phyloP scores from a whole-genome alignment of 2,329 filamentous ascomycete species.

The Ceratocystiopsis brevicomis region DNA sequence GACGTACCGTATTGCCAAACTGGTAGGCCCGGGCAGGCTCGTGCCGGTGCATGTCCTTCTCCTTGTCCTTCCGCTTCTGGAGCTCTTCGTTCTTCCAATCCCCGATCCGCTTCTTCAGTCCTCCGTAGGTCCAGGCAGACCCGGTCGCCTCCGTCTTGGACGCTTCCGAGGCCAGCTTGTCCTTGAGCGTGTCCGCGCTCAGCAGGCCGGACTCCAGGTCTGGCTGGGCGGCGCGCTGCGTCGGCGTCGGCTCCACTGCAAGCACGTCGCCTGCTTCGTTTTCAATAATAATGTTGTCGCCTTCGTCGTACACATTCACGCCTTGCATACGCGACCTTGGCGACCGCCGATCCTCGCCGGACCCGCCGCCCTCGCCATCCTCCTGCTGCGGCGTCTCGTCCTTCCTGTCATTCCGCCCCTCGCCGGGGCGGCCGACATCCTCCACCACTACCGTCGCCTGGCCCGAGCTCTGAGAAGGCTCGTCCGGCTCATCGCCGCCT shows the following conservation, averaged over 20 bases:
- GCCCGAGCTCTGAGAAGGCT: slow-evolving; percentile 3
- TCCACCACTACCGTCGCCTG: background rate
- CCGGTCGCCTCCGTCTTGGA: slow-evolving; percentile 15
- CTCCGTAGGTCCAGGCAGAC: slow-evolving; percentile 24
- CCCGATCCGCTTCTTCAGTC: slow-evolving; percentile 29
- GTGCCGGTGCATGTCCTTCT: slow-evolving; percentile 34
- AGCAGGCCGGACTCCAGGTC: background rate
- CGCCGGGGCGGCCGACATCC: background rate
- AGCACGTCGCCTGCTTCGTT: slow-evolving; percentile 76
- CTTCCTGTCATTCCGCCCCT: background rate
- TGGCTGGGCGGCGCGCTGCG: background rate
- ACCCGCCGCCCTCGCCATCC: slow-evolving; percentile 6
- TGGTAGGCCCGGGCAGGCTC: slow-evolving; percentile 70
- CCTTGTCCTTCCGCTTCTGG: slow-evolving; percentile 40
- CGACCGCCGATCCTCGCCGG: slow-evolving; percentile 5
- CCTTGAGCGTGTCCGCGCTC: slow-evolving; percentile 7
- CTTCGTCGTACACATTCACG: slow-evolving; percentile 64
- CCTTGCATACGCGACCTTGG: too few species aligned
- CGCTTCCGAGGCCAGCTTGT: slow-evolving; percentile 7
- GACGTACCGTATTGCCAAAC: slow-evolving; percentile 55
- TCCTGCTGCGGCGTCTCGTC: background rate
- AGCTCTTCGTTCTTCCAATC: slow-evolving; percentile 41
- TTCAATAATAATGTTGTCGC: slow-evolving; percentile 61
- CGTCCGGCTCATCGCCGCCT: slow-evolving; percentile 11
- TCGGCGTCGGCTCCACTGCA: slow-evolving; percentile 34